phyloP scores from a whole-genome alignment of 148 eudicot species.

The Diospyros lotus region DNA sequence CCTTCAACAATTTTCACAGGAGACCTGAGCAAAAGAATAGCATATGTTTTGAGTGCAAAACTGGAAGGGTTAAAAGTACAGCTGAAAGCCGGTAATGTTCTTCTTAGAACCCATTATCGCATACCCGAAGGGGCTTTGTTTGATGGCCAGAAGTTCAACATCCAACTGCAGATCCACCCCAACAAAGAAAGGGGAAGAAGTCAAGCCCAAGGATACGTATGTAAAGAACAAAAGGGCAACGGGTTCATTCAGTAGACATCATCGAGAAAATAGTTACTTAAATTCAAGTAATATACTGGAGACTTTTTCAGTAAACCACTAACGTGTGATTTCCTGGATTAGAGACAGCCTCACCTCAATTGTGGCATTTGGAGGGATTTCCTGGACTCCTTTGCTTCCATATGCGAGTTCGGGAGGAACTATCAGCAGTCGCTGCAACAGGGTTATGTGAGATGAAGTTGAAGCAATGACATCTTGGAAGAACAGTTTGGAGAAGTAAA shows the following conservation, averaged over 20 bases:
- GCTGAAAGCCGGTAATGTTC: not conserved
- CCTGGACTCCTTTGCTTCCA: constrained; percentile 97
- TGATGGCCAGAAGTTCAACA: constrained; percentile 66
- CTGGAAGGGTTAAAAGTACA: not conserved
- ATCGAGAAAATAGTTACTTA: not conserved
- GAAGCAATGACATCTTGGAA: not conserved
- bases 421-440: constrained; percentile 64
- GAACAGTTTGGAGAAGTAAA: too few species aligned
- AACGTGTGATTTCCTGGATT: too few species aligned
- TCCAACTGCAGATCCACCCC: constrained; percentile 51
- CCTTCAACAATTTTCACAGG: constrained; percentile 74
- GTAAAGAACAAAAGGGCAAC: not conserved
- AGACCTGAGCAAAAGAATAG: constrained; percentile 38
- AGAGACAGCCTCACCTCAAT: constrained; percentile 52
- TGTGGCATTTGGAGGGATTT: constrained; percentile 95
- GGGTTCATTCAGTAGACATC: not conserved
- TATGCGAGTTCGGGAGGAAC: constrained; percentile 95
- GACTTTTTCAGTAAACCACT: too few species aligned
- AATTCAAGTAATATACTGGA: not conserved
- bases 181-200: not conserved
- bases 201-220: not conserved
- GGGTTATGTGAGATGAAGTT: not conserved
- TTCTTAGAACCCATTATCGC: constrained; percentile 9
- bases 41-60: not conserved
- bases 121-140: constrained; percentile 76